Evolutionary conservation across 116 monocot species (phyloP).

Genomic region (Zostera marina): DNA sequence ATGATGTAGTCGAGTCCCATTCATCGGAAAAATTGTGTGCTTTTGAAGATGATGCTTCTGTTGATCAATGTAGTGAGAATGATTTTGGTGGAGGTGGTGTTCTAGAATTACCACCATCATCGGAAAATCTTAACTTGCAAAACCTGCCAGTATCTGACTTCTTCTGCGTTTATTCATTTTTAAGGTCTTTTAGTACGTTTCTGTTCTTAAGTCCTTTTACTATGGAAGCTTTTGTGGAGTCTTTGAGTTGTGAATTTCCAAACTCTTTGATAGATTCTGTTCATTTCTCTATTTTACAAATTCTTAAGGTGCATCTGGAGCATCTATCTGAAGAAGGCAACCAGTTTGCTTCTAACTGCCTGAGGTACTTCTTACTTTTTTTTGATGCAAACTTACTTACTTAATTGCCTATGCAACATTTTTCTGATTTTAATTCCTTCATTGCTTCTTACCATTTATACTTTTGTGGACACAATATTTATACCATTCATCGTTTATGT

Average conservation of each 20-base stretch:
- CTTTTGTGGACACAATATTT: no score
- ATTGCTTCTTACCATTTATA: not conserved
- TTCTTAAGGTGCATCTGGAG: slow-evolving; percentile 63
- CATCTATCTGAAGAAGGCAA: slow-evolving; percentile 46
- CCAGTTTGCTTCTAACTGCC: slow-evolving; percentile 52
- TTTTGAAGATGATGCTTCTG: not conserved
- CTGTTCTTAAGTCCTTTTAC: slow-evolving; percentile 79
- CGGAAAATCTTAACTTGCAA: slow-evolving; percentile 42
- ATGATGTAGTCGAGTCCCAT: slow-evolving; percentile 1
- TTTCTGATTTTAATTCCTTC: not conserved
- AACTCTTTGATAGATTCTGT: slow-evolving; percentile 75
- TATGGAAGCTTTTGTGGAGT: slow-evolving; percentile 55
- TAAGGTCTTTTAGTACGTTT: slow-evolving; percentile 69
- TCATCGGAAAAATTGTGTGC: slow-evolving; percentile 1
- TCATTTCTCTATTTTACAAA: slow-evolving; percentile 68
- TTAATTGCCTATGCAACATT: not conserved
- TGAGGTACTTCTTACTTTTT: no score
- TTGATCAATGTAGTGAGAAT: slow-evolving; percentile 1
- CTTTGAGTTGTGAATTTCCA: slow-evolving; percentile 33
- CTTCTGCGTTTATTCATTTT: slow-evolving; percentile 72
- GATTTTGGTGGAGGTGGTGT: slow-evolving; percentile 12
- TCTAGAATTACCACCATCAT: slow-evolving; percentile 54
- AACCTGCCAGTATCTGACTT: slow-evolving; percentile 62
- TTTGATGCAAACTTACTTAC: no score
- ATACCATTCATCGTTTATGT: no score